Percentiles rank a stretch among this genome's conserved stretches.
phyloP scores from a whole-genome alignment of 2,329 filamentous ascomycete genomes.

The Acrodontium crateriforme region DNA sequence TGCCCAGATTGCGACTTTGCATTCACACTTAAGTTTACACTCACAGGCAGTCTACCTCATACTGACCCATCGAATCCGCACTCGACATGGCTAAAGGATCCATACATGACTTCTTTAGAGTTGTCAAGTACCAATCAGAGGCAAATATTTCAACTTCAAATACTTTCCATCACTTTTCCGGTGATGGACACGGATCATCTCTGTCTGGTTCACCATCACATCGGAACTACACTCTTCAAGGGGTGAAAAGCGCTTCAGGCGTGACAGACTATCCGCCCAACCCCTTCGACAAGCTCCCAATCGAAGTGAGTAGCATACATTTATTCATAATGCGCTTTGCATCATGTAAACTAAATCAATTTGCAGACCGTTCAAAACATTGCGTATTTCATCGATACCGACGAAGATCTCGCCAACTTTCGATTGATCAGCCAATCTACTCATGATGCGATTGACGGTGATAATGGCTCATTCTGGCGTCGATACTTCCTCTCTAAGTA shows the following conservation, averaged over 20 bases:
- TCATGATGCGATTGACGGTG: slow-evolving; percentile 26
- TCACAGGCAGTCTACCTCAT: too few species aligned
- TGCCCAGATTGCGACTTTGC: too few species aligned
- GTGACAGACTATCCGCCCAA: slow-evolving; percentile 4
- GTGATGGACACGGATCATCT: background rate
- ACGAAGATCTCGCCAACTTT: slow-evolving; percentile 32
- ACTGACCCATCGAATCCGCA: too few species aligned
- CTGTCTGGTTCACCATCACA: background rate
- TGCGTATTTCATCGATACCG: slow-evolving; percentile 23
- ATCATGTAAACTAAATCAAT: slow-evolving; percentile 5
- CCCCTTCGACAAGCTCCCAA: slow-evolving; percentile 13
- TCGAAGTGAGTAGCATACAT: slow-evolving; percentile 10
- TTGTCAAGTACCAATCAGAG: too few species aligned
- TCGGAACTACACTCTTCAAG: too few species aligned
- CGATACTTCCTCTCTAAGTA: slow-evolving; percentile 29
- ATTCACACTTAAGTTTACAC: too few species aligned
- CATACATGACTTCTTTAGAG: too few species aligned
- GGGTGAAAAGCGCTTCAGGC: too few species aligned
- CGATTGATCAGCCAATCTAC: slow-evolving; percentile 26
- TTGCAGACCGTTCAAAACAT: slow-evolving; percentile 29
- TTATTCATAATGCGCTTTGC: too few species aligned
- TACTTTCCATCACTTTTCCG: too few species aligned
- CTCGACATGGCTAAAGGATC: too few species aligned
- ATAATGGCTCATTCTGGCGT: slow-evolving; percentile 34
- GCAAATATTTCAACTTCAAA: too few species aligned